These are phyloP conservation scores for Apophysomyces elegans DNA, from an alignment of 371 early-diverging fungal genomes.

Conservation along the genomic window DNA sequence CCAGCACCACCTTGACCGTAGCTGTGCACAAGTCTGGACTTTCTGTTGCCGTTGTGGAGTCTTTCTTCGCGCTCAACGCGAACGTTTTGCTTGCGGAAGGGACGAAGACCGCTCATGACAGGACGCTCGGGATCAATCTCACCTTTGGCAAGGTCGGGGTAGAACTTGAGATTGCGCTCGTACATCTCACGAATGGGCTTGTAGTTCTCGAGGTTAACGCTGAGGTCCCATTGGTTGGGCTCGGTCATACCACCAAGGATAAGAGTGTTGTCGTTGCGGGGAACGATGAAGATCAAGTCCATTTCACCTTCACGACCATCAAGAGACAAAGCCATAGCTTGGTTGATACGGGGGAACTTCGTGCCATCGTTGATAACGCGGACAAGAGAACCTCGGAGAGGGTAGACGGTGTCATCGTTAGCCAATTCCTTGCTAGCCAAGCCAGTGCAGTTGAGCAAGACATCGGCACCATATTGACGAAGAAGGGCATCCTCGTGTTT, in stretches of 20 bases:
- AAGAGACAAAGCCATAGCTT: conserved; percentile 9
- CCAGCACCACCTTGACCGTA: conserved; percentile 9
- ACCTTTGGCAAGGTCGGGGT: conserved; percentile 4
- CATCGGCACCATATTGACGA: conserved; percentile 10
- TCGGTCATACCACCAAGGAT: conserved; percentile 10
- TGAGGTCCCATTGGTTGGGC: conserved; percentile 7
- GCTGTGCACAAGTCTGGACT: conserved; percentile 3
- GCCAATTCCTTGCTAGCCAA: conserved; percentile 4
- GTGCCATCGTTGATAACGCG: conserved; percentile 7
- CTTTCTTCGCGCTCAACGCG: conserved; percentile 8
- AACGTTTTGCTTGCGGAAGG: conserved; percentile 11
- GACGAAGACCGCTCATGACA: background rate
- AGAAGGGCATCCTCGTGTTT: conserved; percentile 1
- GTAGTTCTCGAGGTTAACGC: conserved; percentile 8
- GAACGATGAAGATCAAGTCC: conserved; percentile 10
- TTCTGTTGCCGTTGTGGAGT: conserved; percentile 1
- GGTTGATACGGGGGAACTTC: conserved; percentile 7
- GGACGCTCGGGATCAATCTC: background rate
- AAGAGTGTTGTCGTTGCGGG: conserved; percentile 8
- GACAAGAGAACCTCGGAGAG: conserved; percentile 3
- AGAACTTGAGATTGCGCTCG: conserved; percentile 7
- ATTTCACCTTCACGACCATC: conserved; percentile 5
- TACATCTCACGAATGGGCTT: conserved; percentile 10
- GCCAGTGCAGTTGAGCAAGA: conserved; percentile 12
- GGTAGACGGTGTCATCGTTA: conserved; percentile 1